Evolutionary conservation across 306 rosid genomes (phyloP).

Genomic region (Corylus avellana): DNA sequence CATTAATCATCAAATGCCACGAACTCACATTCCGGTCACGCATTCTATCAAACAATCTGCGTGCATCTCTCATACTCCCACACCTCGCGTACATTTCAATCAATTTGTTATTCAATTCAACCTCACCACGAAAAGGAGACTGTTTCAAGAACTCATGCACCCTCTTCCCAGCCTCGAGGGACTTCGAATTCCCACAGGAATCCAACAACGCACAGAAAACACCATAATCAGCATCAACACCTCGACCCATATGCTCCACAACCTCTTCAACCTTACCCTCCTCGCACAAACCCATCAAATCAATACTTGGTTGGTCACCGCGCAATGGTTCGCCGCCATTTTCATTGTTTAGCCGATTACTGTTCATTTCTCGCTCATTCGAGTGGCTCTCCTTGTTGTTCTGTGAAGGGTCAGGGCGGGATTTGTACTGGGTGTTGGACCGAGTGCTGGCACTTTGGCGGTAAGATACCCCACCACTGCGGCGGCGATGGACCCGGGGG

Average conservation of each 20-base stretch:
- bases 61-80: conserved; percentile 71
- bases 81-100: conserved; percentile 50
- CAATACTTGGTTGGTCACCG: conserved; percentile 22
- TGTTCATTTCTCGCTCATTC: conserved; percentile 31
- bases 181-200: conserved; percentile 45
- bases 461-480: conserved; percentile 24
- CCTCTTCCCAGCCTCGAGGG: conserved; percentile 50
- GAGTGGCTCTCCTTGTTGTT: conserved; percentile 28
- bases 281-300: conserved; percentile 55
- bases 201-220: conserved; percentile 54
- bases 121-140: conserved; percentile 45
- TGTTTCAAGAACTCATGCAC: conserved; percentile 54
- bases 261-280: conserved; percentile 66
- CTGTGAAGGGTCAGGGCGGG: conserved; percentile 40
- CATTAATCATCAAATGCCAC: conserved; percentile 73
- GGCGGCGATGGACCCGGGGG: conserved; percentile 38
- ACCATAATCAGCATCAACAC: conserved; percentile 60
- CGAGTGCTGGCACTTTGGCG: conserved; percentile 15
- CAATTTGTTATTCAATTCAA: conserved; percentile 53
- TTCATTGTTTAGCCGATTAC: conserved; percentile 24
- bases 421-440: conserved; percentile 27
- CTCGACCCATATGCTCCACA: conserved; percentile 57
- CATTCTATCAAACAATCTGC: conserved; percentile 76
- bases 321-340: conserved; percentile 27
- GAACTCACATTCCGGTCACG: conserved; percentile 41